Evolutionary conservation across 768 basidiomycete genomes (phyloP).

Genomic region (Boletus rufocinnamomeus): DNA sequence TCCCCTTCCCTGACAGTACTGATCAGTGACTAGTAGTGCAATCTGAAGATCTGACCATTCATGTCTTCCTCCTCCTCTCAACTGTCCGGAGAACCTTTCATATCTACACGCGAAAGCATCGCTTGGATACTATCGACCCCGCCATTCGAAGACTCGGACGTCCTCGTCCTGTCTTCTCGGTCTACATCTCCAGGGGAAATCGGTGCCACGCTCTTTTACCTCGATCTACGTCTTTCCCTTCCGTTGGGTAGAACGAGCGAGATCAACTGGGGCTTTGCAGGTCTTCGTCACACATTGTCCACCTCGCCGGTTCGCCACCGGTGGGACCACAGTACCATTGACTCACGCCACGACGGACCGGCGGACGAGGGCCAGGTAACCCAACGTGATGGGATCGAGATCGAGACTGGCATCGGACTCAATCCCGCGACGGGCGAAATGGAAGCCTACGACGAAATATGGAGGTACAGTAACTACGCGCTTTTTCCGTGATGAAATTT

Average conservation of each 20-base stretch:
- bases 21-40: neutral
- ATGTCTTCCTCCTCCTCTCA: neutral
- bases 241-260: constrained; percentile 19
- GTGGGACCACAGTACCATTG: constrained; percentile 25
- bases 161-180: constrained; percentile 32
- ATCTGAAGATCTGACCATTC: neutral
- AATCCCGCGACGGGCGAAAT: constrained; percentile 26
- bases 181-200: constrained; percentile 19
- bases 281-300: constrained; percentile 25
- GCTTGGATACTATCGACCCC: constrained; percentile 22
- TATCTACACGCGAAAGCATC: constrained; percentile 26
- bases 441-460: constrained; percentile 25
- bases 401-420: constrained; percentile 26
- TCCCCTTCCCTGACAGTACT: neutral
- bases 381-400: constrained; percentile 24
- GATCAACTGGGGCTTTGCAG: constrained; percentile 29
- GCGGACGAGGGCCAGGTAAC: constrained; percentile 24
- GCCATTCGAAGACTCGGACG: constrained; percentile 29
- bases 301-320: constrained; percentile 15
- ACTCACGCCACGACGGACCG: constrained; percentile 19
- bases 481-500: neutral
- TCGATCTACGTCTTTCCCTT: constrained; percentile 30
- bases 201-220: constrained; percentile 24
- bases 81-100: constrained; percentile 21
- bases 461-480: constrained; percentile 6